Percentiles rank a stretch among this genome's conserved stretches.
These are phyloP conservation scores for Populus euphratica DNA, from an alignment of 345 rosid species.

Conservation along the genomic window DNA sequence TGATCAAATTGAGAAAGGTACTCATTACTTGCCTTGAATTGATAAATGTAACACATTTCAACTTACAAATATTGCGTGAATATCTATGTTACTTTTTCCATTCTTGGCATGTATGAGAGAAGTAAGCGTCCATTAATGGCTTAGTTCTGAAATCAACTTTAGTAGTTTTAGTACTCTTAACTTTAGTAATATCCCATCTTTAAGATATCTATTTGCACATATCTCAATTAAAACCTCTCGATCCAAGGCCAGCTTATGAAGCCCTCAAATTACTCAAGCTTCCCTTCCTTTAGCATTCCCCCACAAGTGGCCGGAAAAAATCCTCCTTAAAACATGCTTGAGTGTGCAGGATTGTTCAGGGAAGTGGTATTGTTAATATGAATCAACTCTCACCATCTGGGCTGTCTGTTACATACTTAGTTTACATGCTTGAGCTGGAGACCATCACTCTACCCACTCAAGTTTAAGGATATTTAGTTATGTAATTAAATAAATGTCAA, in stretches of 20 bases:
- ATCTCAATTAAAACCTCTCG: background rate
- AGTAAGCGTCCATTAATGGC: background rate
- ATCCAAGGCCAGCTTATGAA: background rate
- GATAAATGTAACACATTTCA: background rate
- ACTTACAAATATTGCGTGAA: background rate
- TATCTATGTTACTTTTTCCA: background rate
- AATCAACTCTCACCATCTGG: background rate
- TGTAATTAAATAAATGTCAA: background rate
- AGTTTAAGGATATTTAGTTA: background rate
- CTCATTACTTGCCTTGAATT: slow-evolving; percentile 6
- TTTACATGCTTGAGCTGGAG: background rate
- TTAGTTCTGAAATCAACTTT: background rate
- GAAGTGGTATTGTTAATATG: background rate
- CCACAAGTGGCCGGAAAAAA: background rate
- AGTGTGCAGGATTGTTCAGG: background rate
- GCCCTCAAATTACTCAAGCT: background rate
- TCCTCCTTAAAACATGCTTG: background rate
- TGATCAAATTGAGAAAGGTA: slow-evolving; percentile 39
- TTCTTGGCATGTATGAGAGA: background rate
- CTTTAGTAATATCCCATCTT: background rate
- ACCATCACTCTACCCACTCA: background rate
- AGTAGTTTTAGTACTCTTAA: background rate
- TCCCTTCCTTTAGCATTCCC: background rate
- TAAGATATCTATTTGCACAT: background rate
- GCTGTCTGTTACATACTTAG: background rate